Evolutionary conservation across 108 stramenopile genomes (phyloP), one percentile per base, ranked within the genome.

Genomic region (Discostella stelligeroides): DNA sequence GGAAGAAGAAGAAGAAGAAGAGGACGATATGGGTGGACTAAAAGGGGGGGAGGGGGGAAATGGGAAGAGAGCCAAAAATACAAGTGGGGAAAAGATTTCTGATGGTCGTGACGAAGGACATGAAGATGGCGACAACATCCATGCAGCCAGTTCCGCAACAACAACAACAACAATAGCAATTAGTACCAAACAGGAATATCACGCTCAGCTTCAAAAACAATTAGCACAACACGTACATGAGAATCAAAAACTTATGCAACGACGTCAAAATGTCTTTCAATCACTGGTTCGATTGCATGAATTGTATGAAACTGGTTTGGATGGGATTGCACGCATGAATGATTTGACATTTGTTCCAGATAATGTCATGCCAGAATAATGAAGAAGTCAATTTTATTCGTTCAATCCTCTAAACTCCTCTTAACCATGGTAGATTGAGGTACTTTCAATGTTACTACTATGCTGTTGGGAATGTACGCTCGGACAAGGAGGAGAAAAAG

Each of bases 301-400:
- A 64, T 27, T 73, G 47, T 75, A 74, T 55, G 73, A 75, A 38
- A 68, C 70, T 12, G 78, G 73, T 37, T 48, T 79, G 53, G 73
- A 75, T 50, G 53, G 68, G 30, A 63, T 75, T 48, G 78, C 78
- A 4, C 53, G 68, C 23, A 60, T 50, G 43, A 29, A 48, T 23
- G 73, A 68, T 63, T 69, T 69, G 53, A 63, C 53, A 43, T 46
- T 60, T 53, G 77, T 68, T 10, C 75, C 75, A 13, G 75, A 76
- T 41, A 76, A 69, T 76, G 68, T 76, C 27, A 69, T 76, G 75
- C 40, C 60, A 45, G 75, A 34, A 34, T 34, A 6, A n/a, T 9
- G 7, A 45, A 45, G 43, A 17, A 17, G 2, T 2, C n/a, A n/a
- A n/a, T n/a, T n/a, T n/a, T n/a, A n/a, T n/a, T n/a, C n/a, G n/a